Percentiles rank a stretch among this genome's conserved stretches.
phyloP scores from a whole-genome alignment of 2,329 filamentous ascomycete genomes.

The Sarocladium strictum region DNA sequence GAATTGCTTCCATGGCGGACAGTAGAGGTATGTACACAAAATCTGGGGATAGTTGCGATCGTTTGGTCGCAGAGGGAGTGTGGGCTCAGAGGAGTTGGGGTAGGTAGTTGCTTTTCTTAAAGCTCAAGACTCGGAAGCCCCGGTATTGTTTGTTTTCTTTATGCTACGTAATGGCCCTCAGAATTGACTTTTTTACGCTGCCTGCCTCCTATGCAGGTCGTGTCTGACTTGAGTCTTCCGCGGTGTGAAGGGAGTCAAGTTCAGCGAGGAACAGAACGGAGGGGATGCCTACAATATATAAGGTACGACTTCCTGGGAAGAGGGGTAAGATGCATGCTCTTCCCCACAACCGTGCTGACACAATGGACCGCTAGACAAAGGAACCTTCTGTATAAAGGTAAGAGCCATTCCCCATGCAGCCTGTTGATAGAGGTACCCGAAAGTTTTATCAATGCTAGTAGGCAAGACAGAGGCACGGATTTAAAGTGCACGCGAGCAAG shows the following conservation, averaged over 20 bases:
- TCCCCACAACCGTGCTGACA: not conserved
- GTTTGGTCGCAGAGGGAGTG: too few relatives aligned
- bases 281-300: not conserved
- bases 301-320: not conserved
- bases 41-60: not conserved
- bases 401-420: not conserved
- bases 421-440: not conserved
- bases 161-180: not conserved
- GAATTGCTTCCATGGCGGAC: constrained; percentile 4
- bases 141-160: not conserved
- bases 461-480: too few relatives aligned
- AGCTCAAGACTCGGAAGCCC: not conserved
- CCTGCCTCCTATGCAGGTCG: not conserved
- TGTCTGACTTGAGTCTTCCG: not conserved
- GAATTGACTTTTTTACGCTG: not conserved
- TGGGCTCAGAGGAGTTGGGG: not conserved
- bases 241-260: not conserved
- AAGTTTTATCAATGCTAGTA: too few relatives aligned
- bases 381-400: not conserved
- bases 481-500: not conserved
- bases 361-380: not conserved
- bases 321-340: not conserved
- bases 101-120: not conserved
- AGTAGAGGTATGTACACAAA: too few relatives aligned
- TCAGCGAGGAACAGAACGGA: not conserved